Evolutionary conservation across 1,139 yeast genomes (phyloP).

Genomic region (Hanseniaspora uvarum): DNA sequence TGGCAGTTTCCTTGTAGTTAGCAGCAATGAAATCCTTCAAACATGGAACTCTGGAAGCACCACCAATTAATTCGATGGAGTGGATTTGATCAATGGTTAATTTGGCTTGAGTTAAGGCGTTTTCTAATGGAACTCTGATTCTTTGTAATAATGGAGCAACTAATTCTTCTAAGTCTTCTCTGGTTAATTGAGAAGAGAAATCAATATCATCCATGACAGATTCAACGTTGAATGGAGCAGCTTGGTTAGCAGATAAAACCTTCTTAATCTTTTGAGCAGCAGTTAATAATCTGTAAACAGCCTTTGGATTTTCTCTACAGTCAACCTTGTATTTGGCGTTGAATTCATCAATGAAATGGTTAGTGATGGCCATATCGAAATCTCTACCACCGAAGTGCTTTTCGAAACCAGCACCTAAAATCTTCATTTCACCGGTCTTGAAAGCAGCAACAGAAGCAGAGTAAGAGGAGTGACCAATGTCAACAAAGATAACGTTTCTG

Average conservation of each 20-base stretch:
- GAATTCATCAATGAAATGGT: slow-evolving; percentile 90
- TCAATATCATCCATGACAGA: slow-evolving; percentile 96
- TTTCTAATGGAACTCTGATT: slow-evolving; percentile 65
- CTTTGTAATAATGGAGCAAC: slow-evolving; percentile 72
- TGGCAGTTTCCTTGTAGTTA: slow-evolving; percentile 76
- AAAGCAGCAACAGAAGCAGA: slow-evolving; percentile 84
- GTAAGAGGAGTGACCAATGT: slow-evolving; percentile 93
- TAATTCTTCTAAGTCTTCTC: slow-evolving; percentile 88
- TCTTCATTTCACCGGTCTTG: slow-evolving; percentile 92
- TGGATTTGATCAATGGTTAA: slow-evolving; percentile 65
- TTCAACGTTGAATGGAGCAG: slow-evolving; percentile 92
- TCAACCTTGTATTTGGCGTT: slow-evolving; percentile 86
- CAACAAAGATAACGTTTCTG: slow-evolving; percentile 82
- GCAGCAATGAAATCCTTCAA: slow-evolving; percentile 72
- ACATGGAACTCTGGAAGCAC: slow-evolving; percentile 94
- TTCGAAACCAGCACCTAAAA: slow-evolving; percentile 84
- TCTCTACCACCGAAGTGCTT: slow-evolving; percentile 98
- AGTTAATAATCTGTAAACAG: slow-evolving; percentile 80
- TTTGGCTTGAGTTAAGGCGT: slow-evolving; percentile 74
- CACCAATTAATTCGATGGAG: slow-evolving; percentile 92
- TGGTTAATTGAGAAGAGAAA: slow-evolving; percentile 76
- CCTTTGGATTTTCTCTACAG: slow-evolving; percentile 82
- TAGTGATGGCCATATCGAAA: slow-evolving; percentile 84
- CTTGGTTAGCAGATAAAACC: slow-evolving; percentile 88
- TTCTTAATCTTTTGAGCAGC: slow-evolving; percentile 92